Evolutionary conservation across 139 green algal genomes (phyloP).

Genomic region (Chlorella sp.): DNA sequence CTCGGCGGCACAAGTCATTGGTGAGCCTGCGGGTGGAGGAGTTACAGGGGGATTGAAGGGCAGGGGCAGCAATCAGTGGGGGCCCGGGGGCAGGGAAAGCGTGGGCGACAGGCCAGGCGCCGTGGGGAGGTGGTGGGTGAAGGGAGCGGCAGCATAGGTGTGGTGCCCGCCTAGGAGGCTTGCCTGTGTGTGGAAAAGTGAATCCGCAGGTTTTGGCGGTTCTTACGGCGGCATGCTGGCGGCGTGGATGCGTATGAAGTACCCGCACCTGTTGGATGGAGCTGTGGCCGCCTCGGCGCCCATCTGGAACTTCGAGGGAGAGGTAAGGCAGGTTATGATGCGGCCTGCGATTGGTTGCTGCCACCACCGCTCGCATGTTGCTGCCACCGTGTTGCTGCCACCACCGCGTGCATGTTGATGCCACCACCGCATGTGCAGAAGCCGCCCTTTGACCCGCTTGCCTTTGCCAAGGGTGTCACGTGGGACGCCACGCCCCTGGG

Average conservation of each 20-base stretch:
- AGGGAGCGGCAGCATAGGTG: not conserved
- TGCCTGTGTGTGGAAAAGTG: no score
- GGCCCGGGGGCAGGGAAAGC: no score
- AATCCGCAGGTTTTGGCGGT: conserved; percentile 70
- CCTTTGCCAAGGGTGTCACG: conserved; percentile 49
- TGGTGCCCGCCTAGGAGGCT: no score
- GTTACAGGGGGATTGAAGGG: not conserved
- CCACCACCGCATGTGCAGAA: no score
- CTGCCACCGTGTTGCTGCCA: no score
- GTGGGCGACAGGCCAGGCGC: no score
- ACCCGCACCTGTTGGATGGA: conserved; percentile 69
- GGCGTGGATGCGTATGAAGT: conserved; percentile 77
- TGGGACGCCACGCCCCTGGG: conserved; percentile 34
- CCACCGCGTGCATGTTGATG: no score
- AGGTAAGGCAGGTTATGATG: no score
- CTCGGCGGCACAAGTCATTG: not conserved
- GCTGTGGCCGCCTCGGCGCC: conserved; percentile 86
- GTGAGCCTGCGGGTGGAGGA: not conserved
- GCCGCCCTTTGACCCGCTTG: conserved; percentile 19
- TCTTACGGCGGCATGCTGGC: conserved; percentile 84
- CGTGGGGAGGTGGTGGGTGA: not conserved
- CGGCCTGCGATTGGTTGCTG: no score
- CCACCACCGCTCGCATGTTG: no score
- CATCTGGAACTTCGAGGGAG: conserved; percentile 81
- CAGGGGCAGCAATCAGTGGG: not conserved